Evolutionary conservation across 805 yeast species (phyloP).

Genomic region (Teunomyces panamensis): DNA sequence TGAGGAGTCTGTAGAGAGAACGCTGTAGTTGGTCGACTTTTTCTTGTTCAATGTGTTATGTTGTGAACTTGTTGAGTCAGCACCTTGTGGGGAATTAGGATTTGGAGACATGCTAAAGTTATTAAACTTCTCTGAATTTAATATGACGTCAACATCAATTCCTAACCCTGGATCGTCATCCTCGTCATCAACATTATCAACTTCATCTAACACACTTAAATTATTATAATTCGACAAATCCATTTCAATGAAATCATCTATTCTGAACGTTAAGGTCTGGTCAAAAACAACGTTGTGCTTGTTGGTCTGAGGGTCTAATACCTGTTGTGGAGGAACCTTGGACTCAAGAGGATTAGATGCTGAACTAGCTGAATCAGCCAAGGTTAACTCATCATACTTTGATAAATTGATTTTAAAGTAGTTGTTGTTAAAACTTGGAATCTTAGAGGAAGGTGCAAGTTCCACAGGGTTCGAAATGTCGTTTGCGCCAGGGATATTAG

Average conservation of each 20-base stretch:
- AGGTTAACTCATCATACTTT: constrained; percentile 33
- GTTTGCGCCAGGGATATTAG: not conserved
- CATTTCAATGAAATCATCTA: constrained; percentile 34
- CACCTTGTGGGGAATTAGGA: constrained; percentile 3
- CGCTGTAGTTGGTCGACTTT: constrained; percentile 19
- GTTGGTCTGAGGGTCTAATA: constrained; percentile 14
- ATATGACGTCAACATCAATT: constrained; percentile 42
- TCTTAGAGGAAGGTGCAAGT: constrained; percentile 14
- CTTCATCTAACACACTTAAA: constrained; percentile 20
- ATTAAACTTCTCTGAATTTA: constrained; percentile 38
- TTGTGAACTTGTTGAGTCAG: not conserved
- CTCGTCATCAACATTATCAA: constrained; percentile 31
- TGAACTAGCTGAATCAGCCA: not conserved
- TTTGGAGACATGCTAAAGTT: constrained; percentile 23
- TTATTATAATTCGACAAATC: constrained; percentile 12
- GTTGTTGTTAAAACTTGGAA: constrained; percentile 36
- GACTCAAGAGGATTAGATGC: constrained; percentile 4
- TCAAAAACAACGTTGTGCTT: constrained; percentile 28
- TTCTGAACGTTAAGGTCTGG: constrained; percentile 30
- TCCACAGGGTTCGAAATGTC: not conserved
- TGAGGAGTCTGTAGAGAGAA: constrained; percentile 14
- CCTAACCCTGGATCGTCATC: constrained; percentile 41
- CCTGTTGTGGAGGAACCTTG: constrained; percentile 7
- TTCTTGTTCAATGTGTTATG: constrained; percentile 1
- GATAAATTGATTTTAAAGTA: constrained; percentile 32